phyloP scores from a whole-genome alignment of 1,284 basidiomycete genomes.

The Pseudozyma tsukubaensis region DNA sequence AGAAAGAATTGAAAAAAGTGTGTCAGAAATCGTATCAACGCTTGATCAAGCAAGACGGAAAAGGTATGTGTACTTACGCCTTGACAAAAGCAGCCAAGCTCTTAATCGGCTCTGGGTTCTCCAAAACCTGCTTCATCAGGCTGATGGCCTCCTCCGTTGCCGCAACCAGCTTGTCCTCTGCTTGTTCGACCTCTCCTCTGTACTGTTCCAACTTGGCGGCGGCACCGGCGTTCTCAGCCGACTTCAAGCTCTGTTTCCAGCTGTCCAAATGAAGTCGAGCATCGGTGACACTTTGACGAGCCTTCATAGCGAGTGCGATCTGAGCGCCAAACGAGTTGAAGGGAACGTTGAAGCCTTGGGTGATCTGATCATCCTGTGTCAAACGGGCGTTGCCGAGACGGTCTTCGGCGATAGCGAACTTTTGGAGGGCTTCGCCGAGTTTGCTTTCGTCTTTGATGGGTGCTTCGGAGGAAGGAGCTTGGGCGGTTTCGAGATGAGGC shows the following conservation, averaged over 20 bases:
- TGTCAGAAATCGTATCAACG: conserved; percentile 1
- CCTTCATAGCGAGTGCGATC: conserved; percentile 65
- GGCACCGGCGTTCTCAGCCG: conserved; percentile 53
- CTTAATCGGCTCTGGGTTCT: conserved; percentile 96
- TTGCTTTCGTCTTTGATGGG: conserved; percentile 51
- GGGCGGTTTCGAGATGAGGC: conserved; percentile 44
- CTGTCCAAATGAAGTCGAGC: conserved; percentile 66
- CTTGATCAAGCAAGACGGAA: not conserved
- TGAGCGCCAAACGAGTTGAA: conserved; percentile 73
- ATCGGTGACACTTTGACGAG: conserved; percentile 63
- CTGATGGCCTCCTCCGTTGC: conserved; percentile 98
- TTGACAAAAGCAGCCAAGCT: conserved; percentile 91
- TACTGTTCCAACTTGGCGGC: conserved; percentile 56
- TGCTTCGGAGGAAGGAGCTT: conserved; percentile 31
- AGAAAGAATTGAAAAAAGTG: not conserved
- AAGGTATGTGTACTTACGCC: conserved; percentile 74
- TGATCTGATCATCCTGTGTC: conserved; percentile 82
- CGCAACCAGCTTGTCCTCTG: conserved; percentile 78
- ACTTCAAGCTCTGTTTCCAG: conserved; percentile 64
- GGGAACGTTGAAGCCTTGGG: conserved; percentile 82
- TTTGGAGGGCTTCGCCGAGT: conserved; percentile 77
- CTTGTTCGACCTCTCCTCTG: conserved; percentile 64
- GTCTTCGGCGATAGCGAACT: conserved; percentile 86
- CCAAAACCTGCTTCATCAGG: conserved; percentile 96
- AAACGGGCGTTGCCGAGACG: conserved; percentile 86